Evolutionary conservation across 176 grass and related monocot species (phyloP).

Genomic region (Carex littledalei): DNA sequence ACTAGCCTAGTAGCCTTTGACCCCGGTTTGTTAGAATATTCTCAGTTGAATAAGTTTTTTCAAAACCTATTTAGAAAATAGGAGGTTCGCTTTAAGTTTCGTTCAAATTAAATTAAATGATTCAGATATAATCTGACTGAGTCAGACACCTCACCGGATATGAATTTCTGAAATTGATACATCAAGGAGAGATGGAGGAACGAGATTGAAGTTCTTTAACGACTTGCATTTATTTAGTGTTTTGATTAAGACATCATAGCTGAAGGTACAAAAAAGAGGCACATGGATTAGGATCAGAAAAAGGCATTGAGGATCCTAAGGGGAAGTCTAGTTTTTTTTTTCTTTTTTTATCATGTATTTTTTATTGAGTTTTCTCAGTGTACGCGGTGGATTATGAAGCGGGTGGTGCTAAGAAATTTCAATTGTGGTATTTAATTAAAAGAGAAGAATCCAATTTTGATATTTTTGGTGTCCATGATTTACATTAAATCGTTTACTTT

Average conservation of each 20-base stretch:
- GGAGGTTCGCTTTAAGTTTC: too few species aligned
- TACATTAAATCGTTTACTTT: too few species aligned
- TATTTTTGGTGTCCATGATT: too few species aligned
- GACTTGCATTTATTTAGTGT: neutral
- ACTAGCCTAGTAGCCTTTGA: too few species aligned
- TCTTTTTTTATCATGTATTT: neutral
- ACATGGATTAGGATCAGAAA: conserved; percentile 10
- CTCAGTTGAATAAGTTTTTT: too few species aligned
- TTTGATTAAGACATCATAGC: conserved; percentile 6
- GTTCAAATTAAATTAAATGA: too few species aligned
- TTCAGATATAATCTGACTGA: too few species aligned
- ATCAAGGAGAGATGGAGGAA: too few species aligned
- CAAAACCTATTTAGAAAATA: too few species aligned
- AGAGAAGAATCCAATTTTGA: neutral
- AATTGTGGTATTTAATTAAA: neutral
- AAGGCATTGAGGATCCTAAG: neutral
- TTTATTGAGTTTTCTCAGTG: neutral
- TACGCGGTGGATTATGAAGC: neutral
- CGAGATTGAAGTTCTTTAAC: neutral
- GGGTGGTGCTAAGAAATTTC: neutral
- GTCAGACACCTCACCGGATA: too few species aligned
- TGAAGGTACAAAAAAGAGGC: conserved; percentile 20
- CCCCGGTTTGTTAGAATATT: too few species aligned
- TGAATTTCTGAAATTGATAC: neutral
- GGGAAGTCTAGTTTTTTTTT: too few species aligned